Evolutionary conservation across 169 alveolate genomes (phyloP).

Genomic region (Eimeria sp.): DNA sequence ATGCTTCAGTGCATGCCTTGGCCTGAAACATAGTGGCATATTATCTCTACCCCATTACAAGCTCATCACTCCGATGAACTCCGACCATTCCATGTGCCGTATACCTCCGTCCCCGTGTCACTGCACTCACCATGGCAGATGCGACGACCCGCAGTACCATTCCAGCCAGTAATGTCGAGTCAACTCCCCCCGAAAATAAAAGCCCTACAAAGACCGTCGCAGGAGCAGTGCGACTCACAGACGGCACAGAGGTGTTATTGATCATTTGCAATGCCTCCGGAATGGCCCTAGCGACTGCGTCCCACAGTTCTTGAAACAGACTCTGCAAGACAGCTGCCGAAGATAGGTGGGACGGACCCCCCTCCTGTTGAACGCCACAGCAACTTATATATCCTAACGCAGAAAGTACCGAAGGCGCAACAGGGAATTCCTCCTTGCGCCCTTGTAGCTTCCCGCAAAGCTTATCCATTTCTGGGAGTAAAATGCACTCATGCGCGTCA

Average conservation of each 20-base stretch:
- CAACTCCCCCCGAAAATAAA: conserved; percentile 83
- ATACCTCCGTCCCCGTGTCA: not conserved
- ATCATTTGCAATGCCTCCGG: conserved; percentile 55
- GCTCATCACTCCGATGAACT: not conserved
- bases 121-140: conserved; percentile 48
- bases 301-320: conserved; percentile 21
- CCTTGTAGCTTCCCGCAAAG: not conserved
- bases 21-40: conserved; percentile 6
- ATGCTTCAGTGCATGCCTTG: not conserved
- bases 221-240: conserved; percentile 2
- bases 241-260: not conserved
- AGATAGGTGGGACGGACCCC: not conserved
- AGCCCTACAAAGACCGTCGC: conserved; percentile 55
- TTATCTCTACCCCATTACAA: not conserved
- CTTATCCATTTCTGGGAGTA: not conserved
- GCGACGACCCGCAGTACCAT: conserved; percentile 68
- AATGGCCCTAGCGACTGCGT: conserved; percentile 33
- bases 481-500: not conserved
- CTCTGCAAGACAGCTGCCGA: not conserved
- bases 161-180: conserved; percentile 81
- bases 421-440: not conserved
- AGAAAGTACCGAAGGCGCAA: not conserved
- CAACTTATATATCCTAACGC: not conserved
- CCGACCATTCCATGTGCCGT: not conserved
- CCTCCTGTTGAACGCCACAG: not conserved